Conservation (phyloP, 768 basidiomycete species). For the Paxillus ammoniavirescens region DNA sequence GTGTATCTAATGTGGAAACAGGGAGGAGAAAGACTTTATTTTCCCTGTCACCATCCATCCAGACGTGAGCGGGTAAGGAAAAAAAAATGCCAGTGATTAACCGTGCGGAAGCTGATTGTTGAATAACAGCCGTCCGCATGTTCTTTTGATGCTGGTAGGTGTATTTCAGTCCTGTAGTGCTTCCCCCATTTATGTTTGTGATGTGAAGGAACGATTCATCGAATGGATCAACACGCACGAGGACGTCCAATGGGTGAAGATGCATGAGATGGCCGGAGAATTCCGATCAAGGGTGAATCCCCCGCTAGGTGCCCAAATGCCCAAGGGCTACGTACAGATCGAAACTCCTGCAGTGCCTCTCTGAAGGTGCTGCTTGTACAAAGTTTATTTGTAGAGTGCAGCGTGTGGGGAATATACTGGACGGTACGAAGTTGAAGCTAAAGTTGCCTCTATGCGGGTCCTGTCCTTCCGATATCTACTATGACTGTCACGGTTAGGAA, state of each 20-base stretch:
- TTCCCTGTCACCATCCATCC: slow-evolving; percentile 81
- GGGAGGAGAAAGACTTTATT: slow-evolving; percentile 64
- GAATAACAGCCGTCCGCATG: slow-evolving; percentile 55
- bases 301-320: slow-evolving; percentile 53
- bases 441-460: neutral
- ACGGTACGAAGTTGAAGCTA: neutral
- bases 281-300: slow-evolving; percentile 55
- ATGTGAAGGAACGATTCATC: slow-evolving; percentile 61
- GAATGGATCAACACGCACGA: slow-evolving; percentile 73
- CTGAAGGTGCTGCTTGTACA: neutral
- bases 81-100: neutral
- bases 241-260: slow-evolving; percentile 67
- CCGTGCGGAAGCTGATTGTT: slow-evolving; percentile 3
- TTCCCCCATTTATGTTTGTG: neutral
- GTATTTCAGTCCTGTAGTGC: neutral
- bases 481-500: slow-evolving; percentile 1
- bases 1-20: slow-evolving; percentile 18
- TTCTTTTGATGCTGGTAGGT: slow-evolving; percentile 67
- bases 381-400: neutral
- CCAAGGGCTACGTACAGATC: slow-evolving; percentile 35
- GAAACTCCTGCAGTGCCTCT: neutral
- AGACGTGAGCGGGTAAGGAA: slow-evolving; percentile 63
- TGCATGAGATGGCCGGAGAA: slow-evolving; percentile 65
- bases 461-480: neutral
- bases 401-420: neutral